phyloP scores from a whole-genome alignment of 208 protist genomes.

The Tetramitus jugosus region DNA sequence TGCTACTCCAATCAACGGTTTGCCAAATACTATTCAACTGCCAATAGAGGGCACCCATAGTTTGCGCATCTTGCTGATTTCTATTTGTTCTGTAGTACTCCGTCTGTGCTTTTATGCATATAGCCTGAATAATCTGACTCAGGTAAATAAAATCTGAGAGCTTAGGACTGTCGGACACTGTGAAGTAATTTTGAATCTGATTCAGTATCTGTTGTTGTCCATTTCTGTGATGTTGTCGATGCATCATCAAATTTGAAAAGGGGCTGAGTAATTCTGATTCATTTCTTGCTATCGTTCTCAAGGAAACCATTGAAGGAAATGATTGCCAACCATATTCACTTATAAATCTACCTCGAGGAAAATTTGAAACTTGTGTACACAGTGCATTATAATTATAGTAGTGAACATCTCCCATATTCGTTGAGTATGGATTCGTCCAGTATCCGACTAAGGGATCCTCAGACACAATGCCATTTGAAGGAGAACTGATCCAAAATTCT shows the following conservation, averaged over 20 bases:
- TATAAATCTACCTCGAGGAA: slow-evolving; percentile 37
- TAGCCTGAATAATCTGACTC: slow-evolving; percentile 38
- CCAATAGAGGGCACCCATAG: slow-evolving; percentile 62
- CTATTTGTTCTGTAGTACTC: slow-evolving; percentile 4
- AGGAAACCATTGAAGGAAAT: slow-evolving; percentile 25
- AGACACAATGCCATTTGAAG: slow-evolving; percentile 41
- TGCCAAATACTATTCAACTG: slow-evolving; percentile 39
- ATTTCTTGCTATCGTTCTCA: background rate
- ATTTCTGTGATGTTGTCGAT: slow-evolving; percentile 24
- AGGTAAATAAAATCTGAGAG: slow-evolving; percentile 34
- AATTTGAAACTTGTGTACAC: slow-evolving; percentile 30
- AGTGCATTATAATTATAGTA: slow-evolving; percentile 40
- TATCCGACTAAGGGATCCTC: slow-evolving; percentile 28
- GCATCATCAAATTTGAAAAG: background rate
- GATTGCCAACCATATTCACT: slow-evolving; percentile 58
- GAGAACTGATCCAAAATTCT: slow-evolving; percentile 37
- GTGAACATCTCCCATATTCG: slow-evolving; percentile 37
- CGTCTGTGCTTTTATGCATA: slow-evolving; percentile 39
- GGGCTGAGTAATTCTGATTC: background rate
- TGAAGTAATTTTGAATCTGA: slow-evolving; percentile 41
- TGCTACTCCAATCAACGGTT: background rate
- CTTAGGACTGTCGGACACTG: background rate
- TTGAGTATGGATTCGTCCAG: background rate
- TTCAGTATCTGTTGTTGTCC: slow-evolving; percentile 32
- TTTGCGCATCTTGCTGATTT: slow-evolving; percentile 31